Evolutionary conservation across 257 asterid species (phyloP), one percentile per base, ranked within the genome.

Genomic region (Schizonepeta tenuifolia): DNA sequence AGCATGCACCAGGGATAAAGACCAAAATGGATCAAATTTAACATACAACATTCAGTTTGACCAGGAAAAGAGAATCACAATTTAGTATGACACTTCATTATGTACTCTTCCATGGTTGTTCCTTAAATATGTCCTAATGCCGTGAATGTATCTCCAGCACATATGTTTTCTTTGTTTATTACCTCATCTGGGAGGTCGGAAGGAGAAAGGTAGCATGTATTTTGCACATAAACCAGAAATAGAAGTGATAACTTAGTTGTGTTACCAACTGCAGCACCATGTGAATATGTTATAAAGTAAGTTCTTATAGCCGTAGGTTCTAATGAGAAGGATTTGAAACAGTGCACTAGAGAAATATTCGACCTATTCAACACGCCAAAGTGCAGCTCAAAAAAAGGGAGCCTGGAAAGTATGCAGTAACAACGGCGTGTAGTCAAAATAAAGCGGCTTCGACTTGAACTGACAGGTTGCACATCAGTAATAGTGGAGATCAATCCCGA

Each of bases 311-410:
- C 50, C 17, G 17, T 10, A 78, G 28, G 70, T 65, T 75, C 44
- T 21, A 60, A 70, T 43, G 26, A 31, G 66, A 64, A 77, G 43
- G 24, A 80, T 66, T 58, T 66, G 9, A 67, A 44, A 36, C 15
- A 21, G 61, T 47, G 61, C 11, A 20, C 18, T 1, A 53, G 56
- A 40, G 61, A 72, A 64, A 36, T 35, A 76, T 36, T 72, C 44
- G 41, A 95, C 99, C 98, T 95, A 78, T 86, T 90, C 75, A 95
- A 83, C 57, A 95, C 91, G 60, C 96, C 97, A 82, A 92, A 95
- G 82, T 95, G 99, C 67, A 95, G 85, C 82, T 95, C 96, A 68
- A 92, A 95, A 78, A 89, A 95, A 44, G 99, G 99, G 76, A 92
- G 87, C 82, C 98, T 87, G 56, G 99, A 92, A 63, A 95, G 96